Evolutionary conservation across 1,139 yeast genomes (phyloP), one percentile per base, ranked within the genome.

Genomic region (Blastobotrys elegans): DNA sequence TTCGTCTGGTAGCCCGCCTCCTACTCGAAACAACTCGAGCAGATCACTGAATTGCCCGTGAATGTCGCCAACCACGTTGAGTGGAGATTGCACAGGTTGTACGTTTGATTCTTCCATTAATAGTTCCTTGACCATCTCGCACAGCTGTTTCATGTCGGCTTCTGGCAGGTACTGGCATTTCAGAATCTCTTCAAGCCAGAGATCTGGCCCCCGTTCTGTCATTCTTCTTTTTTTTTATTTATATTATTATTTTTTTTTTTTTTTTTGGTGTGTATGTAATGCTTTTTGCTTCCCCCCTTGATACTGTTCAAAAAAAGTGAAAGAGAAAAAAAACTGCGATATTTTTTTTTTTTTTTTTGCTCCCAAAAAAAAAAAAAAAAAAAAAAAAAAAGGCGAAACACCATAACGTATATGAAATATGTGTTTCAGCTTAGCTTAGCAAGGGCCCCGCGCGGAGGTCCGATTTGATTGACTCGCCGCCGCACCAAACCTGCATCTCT

Each of bases 1-100:
- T 43, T 73, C 74, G 59, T 79, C 83, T 1, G 98, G 98, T 61
- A 94, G 78, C 33, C 97, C 97, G 26, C 98, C 98, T 26, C 95
- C 83, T 40, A 90, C 86, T 57, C 95, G 79, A 66, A 92, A 92
- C 40, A 92, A 74, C 67, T 92, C 97, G 63, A 92, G 73, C 53
- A 92, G 73, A 67, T 92, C 98, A 64, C 92, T 97, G 65, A 92
- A 92, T 67, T 92, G 98, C 6, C 98, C 98, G 68, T 92, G 98
- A 56, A 92, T 95, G 68, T 92, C 98, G 56, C 98, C 98, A 73
- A 97, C 92, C 13, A 92, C 97, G 1, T 97, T 89, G n/a, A 92
- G 97, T 1, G 98, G 98, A 31, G 94, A 81, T 65, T 84, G 88
- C 13, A 92, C 97, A 0, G 98, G 97, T 63, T 92, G 97, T 56